Evolutionary conservation across 176 grass and related monocot genomes (phyloP), one percentile per base, ranked within the genome.

Genomic region (Pontederia crassipes): DNA sequence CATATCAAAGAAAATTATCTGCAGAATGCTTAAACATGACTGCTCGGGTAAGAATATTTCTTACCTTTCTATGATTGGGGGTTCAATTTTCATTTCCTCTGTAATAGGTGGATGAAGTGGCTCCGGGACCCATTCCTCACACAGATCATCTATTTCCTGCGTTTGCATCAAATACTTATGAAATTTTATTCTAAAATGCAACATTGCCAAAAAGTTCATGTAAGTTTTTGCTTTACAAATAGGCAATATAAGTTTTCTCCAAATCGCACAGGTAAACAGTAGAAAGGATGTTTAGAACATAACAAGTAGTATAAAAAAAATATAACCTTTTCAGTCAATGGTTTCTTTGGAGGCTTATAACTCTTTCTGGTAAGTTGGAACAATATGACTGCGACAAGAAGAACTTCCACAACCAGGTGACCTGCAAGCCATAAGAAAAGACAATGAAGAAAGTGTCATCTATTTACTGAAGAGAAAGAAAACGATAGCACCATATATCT

Each of bases 301-400:
- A 59, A 12, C 14, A 59, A 4, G 57, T 3, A 59, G 11, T 9
- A 29, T 29, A 26, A 59, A 74, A 35, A 76, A 61, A 10, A 71
- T 63, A 58, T 17, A 17, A 95, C 86, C 83, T 90, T 96, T 76
- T 96, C 91, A 49, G 65, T 78, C 8, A 90, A 78, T 56, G 86
- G 91, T 59, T 90, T 96, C 70, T 96, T 90, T 16, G 86, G 91
- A 11, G 86, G 86, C 54, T 90, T 96, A 75, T 96, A 90, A 62
- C 86, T 96, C 81, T 96, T 96, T 65, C 91, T 77, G 15, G 83
- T 82, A 68, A 96, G 91, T 78, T 90, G 86, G 70, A 90, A 96
- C 63, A 96, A 64, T 70, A 96, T 90, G 58, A 96, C 91, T 0
- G 68, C 86, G 55, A 87, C 77, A 63, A 96, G 86, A 62, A 96